Percentiles rank a stretch among this genome's conserved stretches.
Conservation (phyloP, 257 asterid species). For the Solanum appendiculatum region DNA sequence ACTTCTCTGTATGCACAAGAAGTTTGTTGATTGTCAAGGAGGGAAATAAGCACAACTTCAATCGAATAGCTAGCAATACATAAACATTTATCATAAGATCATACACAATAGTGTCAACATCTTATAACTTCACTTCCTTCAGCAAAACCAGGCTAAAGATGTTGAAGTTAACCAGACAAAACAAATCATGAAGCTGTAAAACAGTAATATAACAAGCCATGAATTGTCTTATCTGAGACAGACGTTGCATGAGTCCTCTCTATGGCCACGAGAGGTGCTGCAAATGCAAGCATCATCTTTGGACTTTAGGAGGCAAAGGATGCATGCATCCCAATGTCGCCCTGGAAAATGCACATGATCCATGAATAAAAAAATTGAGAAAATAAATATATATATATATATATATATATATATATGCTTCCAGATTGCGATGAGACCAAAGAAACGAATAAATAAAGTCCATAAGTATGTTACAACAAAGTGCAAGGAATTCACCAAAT, state of each 20-base stretch:
- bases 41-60: neutral
- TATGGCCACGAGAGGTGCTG: conserved; percentile 1
- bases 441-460: neutral
- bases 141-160: neutral
- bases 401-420: too few relatives aligned
- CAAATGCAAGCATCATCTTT: conserved; percentile 13
- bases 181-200: conserved; percentile 1
- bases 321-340: conserved; percentile 16
- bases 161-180: neutral
- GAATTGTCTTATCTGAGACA: conserved; percentile 3
- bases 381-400: conserved; percentile 4
- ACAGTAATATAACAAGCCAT: neutral
- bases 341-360: conserved; percentile 17
- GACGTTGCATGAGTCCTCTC: conserved; percentile 1
- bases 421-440: neutral
- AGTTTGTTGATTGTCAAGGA: neutral
- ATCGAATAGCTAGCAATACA: neutral
- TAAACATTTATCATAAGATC: neutral
- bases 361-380: neutral
- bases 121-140: neutral
- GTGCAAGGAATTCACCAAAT: neutral
- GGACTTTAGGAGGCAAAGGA: conserved; percentile 16
- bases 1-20: neutral
- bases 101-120: neutral
- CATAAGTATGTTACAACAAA: neutral